Conservation (phyloP, 208 protist species). For the Acanthamoeba castellanii region DNA sequence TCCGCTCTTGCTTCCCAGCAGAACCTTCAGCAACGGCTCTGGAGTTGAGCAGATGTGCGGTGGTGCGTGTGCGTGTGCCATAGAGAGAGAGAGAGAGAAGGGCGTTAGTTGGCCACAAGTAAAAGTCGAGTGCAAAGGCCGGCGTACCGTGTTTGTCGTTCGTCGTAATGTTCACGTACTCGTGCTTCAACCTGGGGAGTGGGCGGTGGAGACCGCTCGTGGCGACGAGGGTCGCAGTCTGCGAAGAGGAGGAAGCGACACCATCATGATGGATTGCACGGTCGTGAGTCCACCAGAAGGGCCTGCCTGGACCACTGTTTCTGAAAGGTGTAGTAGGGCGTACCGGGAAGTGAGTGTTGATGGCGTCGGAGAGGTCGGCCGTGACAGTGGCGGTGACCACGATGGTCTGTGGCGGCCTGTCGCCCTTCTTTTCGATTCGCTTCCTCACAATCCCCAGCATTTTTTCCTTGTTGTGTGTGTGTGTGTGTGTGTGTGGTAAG, state of each 20-base stretch:
- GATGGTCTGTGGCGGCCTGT: conserved; percentile 40
- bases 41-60: neutral
- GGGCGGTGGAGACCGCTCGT: conserved; percentile 39
- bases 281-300: neutral
- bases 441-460: conserved; percentile 46
- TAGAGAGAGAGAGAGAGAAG: neutral
- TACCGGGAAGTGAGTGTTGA: conserved; percentile 59
- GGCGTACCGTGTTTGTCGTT: conserved; percentile 71
- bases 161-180: conserved; percentile 8
- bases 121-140: neutral
- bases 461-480: neutral
- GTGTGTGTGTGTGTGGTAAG: neutral
- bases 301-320: neutral
- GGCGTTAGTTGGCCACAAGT: neutral
- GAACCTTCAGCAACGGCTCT: conserved; percentile 51
- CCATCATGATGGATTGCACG: neutral
- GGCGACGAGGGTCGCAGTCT: conserved; percentile 13
- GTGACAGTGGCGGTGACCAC: conserved; percentile 65
- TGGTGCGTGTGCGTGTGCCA: neutral
- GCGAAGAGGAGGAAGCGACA: no score
- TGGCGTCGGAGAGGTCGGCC: neutral
- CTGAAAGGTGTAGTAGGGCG: neutral
- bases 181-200: conserved; percentile 48
- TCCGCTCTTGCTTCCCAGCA: conserved; percentile 16
- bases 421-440: neutral